Evolutionary conservation across 768 basidiomycete genomes (phyloP).

Genomic region (Tylopilus sp.): DNA sequence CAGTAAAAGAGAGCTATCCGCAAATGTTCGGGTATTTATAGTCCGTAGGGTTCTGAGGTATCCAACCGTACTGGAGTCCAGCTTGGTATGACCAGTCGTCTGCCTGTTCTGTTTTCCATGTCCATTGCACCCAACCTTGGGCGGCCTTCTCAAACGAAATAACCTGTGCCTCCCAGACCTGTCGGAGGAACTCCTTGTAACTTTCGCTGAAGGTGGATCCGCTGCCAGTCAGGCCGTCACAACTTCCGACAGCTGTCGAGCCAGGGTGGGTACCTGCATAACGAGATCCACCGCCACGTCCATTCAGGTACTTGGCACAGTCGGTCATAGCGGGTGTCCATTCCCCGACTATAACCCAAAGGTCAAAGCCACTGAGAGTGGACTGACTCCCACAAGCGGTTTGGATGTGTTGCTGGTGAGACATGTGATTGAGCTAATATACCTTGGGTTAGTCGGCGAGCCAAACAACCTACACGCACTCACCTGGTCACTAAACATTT

Average conservation of each 20-base stretch:
- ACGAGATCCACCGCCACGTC: conserved; percentile 66
- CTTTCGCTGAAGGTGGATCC: conserved; percentile 67
- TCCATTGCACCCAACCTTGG: conserved; percentile 77
- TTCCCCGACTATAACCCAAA: conserved; percentile 88
- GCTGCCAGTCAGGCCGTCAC: conserved; percentile 68
- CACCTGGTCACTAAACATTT: conserved; percentile 63
- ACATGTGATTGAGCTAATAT: conserved; percentile 46
- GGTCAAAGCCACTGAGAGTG: conserved; percentile 48
- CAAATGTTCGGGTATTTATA: conserved; percentile 63
- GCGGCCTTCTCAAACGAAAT: conserved; percentile 60
- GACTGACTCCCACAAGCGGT: conserved; percentile 50
- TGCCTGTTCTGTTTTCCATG: conserved; percentile 79
- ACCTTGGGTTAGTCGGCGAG: neutral
- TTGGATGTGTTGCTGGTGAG: conserved; percentile 53
- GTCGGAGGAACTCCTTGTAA: conserved; percentile 80
- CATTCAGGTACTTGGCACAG: conserved; percentile 64
- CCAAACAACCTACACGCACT: conserved; percentile 19
- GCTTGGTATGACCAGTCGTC: conserved; percentile 91
- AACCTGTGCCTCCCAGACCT: conserved; percentile 84
- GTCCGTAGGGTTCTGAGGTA: conserved; percentile 58
- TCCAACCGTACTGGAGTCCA: conserved; percentile 80
- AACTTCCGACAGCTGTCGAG: conserved; percentile 68
- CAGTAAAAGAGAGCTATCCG: conserved; percentile 22
- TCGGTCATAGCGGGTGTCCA: conserved; percentile 80
- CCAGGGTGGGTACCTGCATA: conserved; percentile 64